These are phyloP conservation scores for Chaetoceros muelleri DNA, from an alignment of 108 stramenopile genomes.

Conservation along the genomic window DNA sequence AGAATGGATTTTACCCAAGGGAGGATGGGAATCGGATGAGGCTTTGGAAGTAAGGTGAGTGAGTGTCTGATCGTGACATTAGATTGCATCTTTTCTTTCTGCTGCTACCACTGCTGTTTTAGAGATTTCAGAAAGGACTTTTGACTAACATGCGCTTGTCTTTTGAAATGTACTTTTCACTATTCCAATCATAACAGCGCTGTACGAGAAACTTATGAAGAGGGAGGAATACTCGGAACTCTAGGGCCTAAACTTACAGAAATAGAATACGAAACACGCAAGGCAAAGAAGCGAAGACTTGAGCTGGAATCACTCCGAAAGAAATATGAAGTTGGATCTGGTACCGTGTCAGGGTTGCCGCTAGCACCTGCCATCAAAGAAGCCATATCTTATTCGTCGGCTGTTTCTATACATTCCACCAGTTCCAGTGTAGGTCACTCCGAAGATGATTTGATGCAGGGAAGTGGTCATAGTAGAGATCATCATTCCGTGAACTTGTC, in stretches of 20 bases:
- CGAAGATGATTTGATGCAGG: slow-evolving; percentile 11
- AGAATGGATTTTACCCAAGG: slow-evolving; percentile 93
- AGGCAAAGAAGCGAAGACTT: slow-evolving; percentile 53
- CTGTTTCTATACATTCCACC: neutral
- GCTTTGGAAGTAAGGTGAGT: slow-evolving; percentile 35
- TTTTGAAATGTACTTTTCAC: no score
- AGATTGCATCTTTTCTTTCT: neutral
- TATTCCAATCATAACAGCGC: no score
- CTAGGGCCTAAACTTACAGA: slow-evolving; percentile 55
- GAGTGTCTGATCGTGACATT: neutral
- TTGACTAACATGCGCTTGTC: no score
- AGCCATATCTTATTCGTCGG: slow-evolving; percentile 1
- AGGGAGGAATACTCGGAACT: slow-evolving; percentile 71
- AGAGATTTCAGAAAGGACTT: no score
- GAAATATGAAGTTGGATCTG: neutral
- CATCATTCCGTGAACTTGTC: slow-evolving; percentile 2
- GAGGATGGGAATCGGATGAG: slow-evolving; percentile 92
- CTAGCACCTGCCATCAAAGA: neutral
- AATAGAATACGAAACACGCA: slow-evolving; percentile 74
- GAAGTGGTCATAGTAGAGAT: neutral
- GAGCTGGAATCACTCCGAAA: slow-evolving; percentile 13
- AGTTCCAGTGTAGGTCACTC: neutral
- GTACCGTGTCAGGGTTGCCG: neutral
- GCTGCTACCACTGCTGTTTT: neutral
- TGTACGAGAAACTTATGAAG: slow-evolving; percentile 83